Evolutionary conservation across 208 protist species (phyloP).

Genomic region (Trypanosoma melophagium): DNA sequence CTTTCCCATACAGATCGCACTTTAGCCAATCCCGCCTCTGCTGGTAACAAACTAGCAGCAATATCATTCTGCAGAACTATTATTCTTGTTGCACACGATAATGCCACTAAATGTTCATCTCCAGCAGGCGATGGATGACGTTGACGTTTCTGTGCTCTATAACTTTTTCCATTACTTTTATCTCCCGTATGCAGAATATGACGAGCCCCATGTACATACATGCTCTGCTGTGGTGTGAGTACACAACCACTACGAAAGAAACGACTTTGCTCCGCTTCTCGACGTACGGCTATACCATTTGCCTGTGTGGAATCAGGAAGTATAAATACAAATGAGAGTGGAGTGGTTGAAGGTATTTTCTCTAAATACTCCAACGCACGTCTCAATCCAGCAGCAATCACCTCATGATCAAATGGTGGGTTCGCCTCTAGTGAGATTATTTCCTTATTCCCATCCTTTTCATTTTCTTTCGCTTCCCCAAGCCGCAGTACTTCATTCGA

Average conservation of each 20-base stretch:
- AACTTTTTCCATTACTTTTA: not conserved
- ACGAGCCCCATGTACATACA: slow-evolving; percentile 38
- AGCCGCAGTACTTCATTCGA: not conserved
- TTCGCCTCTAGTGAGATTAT: slow-evolving; percentile 36
- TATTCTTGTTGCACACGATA: slow-evolving; percentile 41
- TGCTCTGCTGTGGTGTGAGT: slow-evolving; percentile 16
- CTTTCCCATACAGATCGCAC: slow-evolving; percentile 16
- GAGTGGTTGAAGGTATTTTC: not conserved
- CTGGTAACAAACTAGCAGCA: slow-evolving; percentile 22
- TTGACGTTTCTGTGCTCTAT: not conserved
- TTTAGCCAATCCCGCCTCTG: not conserved
- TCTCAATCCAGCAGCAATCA: slow-evolving; percentile 35
- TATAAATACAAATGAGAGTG: slow-evolving; percentile 35
- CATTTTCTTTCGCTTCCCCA: no score
- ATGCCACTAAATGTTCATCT: slow-evolving; percentile 20
- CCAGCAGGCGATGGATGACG: not conserved
- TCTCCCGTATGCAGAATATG: not conserved
- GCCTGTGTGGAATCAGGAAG: slow-evolving; percentile 37
- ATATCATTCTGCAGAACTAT: slow-evolving; percentile 39
- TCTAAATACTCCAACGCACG: slow-evolving; percentile 33
- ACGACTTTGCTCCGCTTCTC: slow-evolving; percentile 25
- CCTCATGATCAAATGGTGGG: slow-evolving; percentile 45
- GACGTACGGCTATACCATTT: slow-evolving; percentile 32
- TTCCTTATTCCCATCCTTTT: not conserved
- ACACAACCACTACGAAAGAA: slow-evolving; percentile 35